Base-by-base conservation (phyloP, 2,329 filamentous ascomycete species). In the Trichoderma simmonsii region DNA sequence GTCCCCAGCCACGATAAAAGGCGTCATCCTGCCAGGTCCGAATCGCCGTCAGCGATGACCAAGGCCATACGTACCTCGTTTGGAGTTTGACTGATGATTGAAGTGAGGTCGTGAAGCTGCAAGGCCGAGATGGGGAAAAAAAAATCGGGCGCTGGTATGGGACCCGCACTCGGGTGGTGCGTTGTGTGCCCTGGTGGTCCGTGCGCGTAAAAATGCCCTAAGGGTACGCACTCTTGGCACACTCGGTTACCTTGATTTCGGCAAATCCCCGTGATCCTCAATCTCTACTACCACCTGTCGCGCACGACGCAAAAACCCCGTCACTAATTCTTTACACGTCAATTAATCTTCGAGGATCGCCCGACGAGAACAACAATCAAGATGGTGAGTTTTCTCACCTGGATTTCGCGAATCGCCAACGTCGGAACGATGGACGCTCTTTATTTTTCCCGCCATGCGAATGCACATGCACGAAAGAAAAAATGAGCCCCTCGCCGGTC, bases 311-410 rank as follows among this genome's bases (percentile, higher is more conserved):
- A 75, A 73, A 76, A 75, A 75, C 73, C 75, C 71, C 73, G 68
- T 76, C 75, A 71, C 72, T 75, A 71, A 73, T 76, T 77, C 75
- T 73, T 78, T 76, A 79, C 77, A 77, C 76, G 78, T 81, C 78
- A 81, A 78, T 78, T 77, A 83, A 87, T 89, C 88, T 90, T 90
- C 88, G 88, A 90, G 88, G 88, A 90, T 90, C 87, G 87, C 85
- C 86, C 87, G 88, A 87, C 88, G 86, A 84, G 83, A 84, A 82
- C 80, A 80, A 80, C 82, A 78, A 84, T 82, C 85, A 89, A 88
- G 83, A 90, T 90, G 88, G 88, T 90, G 81, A 84, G 88, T 84
- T 77, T 21, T 18, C 36, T 64, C 70, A n/a, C 65, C 36, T n/a
- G 15, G 24, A 59, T 51, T 66, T 39, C 24, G 51, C 18, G 61